phyloP scores from a whole-genome alignment of 345 rosid species.

The Salix suchowensis region DNA sequence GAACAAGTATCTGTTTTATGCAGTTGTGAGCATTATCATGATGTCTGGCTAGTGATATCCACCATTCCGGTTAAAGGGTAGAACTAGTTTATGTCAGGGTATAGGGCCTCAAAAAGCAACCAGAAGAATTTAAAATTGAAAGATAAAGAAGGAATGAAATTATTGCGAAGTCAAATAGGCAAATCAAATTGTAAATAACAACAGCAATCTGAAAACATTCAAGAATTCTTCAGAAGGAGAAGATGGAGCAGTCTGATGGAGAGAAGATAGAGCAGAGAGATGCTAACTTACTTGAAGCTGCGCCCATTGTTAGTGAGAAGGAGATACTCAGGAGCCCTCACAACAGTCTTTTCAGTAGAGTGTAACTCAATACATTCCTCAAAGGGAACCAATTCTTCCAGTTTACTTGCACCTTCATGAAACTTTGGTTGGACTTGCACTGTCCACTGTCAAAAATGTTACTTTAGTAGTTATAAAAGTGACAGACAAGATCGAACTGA shows the following conservation, averaged over 20 bases:
- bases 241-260: neutral
- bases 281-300: slow-evolving; percentile 79
- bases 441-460: slow-evolving; percentile 64
- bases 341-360: slow-evolving; percentile 63
- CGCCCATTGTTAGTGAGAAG: slow-evolving; percentile 89
- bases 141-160: neutral
- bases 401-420: slow-evolving; percentile 88
- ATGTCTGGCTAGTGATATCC: neutral
- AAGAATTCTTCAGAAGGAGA: neutral
- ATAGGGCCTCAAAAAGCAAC: neutral
- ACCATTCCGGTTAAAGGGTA: neutral
- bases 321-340: slow-evolving; percentile 78
- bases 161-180: neutral
- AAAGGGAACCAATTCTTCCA: slow-evolving; percentile 88
- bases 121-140: neutral
- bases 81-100: neutral
- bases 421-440: slow-evolving; percentile 86
- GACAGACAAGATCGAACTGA: neutral
- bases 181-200: neutral
- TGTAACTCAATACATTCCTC: slow-evolving; percentile 84
- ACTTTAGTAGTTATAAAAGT: slow-evolving; percentile 20
- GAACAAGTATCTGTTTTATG: neutral
- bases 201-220: neutral
- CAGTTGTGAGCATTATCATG: neutral
- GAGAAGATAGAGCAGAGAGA: slow-evolving; percentile 6